Evolutionary conservation across 129 eudicot species (phyloP).

Genomic region (Apium graveolens): DNA sequence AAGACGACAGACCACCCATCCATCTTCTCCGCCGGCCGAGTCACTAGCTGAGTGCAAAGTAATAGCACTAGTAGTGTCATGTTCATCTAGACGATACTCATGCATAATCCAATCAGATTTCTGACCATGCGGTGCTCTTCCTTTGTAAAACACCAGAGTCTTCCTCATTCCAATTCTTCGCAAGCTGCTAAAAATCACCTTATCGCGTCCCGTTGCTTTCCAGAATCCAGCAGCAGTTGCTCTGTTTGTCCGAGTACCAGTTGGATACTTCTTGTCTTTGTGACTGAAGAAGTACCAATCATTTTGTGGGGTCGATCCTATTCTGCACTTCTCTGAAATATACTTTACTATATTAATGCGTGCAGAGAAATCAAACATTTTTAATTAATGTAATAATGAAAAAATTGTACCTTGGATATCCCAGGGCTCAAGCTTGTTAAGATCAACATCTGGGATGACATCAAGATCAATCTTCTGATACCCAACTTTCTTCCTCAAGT

Average conservation of each 20-base stretch:
- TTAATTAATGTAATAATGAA: background rate
- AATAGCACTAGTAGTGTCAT: conserved; percentile 20
- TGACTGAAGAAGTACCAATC: conserved; percentile 91
- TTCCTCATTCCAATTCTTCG: conserved; percentile 78
- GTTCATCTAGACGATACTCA: conserved; percentile 63
- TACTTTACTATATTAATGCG: background rate
- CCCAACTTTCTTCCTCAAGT: conserved; percentile 51
- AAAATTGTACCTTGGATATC: conserved; percentile 46
- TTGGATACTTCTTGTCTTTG: conserved; percentile 85
- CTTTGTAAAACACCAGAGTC: conserved; percentile 75
- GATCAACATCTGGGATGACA: conserved; percentile 59
- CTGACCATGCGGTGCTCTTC: conserved; percentile 85
- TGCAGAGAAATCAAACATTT: background rate
- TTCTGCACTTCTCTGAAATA: conserved; percentile 47
- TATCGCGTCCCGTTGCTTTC: conserved; percentile 91
- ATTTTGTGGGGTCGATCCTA: conserved; percentile 69
- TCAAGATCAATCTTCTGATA: conserved; percentile 52
- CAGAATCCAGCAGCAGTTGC: conserved; percentile 82
- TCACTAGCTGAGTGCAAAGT: background rate
- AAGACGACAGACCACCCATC: conserved; percentile 79
- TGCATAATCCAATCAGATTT: conserved; percentile 91
- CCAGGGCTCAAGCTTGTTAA: conserved; percentile 69
- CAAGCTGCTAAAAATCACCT: conserved; percentile 50
- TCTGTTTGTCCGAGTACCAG: conserved; percentile 77
- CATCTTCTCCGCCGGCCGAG: conserved; percentile 43